These are phyloP conservation scores for Peronospora tabacina DNA, from an alignment of 352 stramenopile species.

Conservation along the genomic window DNA sequence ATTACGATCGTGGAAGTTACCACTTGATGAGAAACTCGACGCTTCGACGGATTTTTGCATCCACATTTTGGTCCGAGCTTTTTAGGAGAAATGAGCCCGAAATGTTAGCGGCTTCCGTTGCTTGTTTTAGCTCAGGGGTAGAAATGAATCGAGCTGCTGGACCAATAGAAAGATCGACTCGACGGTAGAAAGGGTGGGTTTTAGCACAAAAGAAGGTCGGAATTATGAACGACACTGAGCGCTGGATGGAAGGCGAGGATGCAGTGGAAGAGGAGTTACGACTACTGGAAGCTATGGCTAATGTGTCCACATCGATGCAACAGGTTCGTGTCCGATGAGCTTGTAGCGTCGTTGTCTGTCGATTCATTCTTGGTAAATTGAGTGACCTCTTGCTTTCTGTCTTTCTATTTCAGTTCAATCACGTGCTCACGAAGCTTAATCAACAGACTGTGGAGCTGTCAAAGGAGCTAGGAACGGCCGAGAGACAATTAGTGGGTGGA, in stretches of 20 bases:
- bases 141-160: too few species aligned
- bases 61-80: conserved; percentile 27
- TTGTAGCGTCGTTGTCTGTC: neutral
- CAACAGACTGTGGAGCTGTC: conserved; percentile 40
- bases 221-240: conserved; percentile 22
- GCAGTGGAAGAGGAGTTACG: conserved; percentile 42
- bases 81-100: neutral
- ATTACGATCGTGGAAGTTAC: conserved; percentile 49
- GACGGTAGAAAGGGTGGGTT: too few species aligned
- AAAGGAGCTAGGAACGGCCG: conserved; percentile 38
- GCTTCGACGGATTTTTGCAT: conserved; percentile 60
- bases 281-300: conserved; percentile 37
- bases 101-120: too few species aligned
- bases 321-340: conserved; percentile 25
- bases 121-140: too few species aligned
- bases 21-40: conserved; percentile 25
- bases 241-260: conserved; percentile 24
- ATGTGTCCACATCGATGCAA: conserved; percentile 36
- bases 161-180: too few species aligned
- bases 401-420: conserved; percentile 38
- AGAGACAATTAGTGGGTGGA: conserved; percentile 38
- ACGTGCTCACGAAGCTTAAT: conserved; percentile 41
- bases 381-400: neutral
- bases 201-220: too few species aligned
- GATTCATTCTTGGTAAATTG: neutral